Evolutionary conservation across 2,329 filamentous ascomycete species (phyloP).

Genomic region (Xylaria arbuscula): DNA sequence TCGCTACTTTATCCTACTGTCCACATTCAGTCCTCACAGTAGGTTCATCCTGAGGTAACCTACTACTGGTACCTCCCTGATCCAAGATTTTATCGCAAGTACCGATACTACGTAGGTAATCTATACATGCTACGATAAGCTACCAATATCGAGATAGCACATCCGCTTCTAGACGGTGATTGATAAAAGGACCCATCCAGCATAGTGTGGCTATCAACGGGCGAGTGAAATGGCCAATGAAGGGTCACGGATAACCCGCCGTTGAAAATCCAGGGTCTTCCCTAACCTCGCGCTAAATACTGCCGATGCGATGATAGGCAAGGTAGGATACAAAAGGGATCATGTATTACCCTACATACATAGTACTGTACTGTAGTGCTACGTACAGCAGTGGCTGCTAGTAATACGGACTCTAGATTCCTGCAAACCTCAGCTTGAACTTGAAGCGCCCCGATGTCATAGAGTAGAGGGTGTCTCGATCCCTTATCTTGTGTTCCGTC

Average conservation of each 20-base stretch:
- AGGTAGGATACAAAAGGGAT: not conserved
- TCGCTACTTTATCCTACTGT: not conserved
- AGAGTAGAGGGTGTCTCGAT: constrained; percentile 11
- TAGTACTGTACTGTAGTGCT: not conserved
- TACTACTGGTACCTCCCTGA: not conserved
- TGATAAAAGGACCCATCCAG: constrained; percentile 3
- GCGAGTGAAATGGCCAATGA: constrained; percentile 24
- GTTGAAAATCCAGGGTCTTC: constrained; percentile 21
- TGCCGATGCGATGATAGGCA: constrained; percentile 20
- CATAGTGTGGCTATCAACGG: not conserved
- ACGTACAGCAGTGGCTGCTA: no score
- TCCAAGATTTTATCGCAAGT: not conserved
- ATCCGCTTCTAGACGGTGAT: constrained; percentile 5
- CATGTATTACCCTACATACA: not conserved
- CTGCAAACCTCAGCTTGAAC: not conserved
- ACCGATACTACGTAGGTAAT: not conserved
- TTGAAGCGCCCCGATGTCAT: constrained; percentile 1
- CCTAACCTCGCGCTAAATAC: constrained; percentile 28
- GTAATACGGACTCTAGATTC: constrained; percentile 19
- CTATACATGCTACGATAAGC: constrained; percentile 8
- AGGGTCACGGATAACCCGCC: constrained; percentile 25
- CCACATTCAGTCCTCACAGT: not conserved
- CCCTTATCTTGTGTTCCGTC: constrained; percentile 33
- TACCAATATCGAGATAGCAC: constrained; percentile 4
- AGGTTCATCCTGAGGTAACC: constrained; percentile 1